Evolutionary conservation across 306 rosid species (phyloP), one percentile per base, ranked within the genome.

Genomic region (Clitoria ternatea): DNA sequence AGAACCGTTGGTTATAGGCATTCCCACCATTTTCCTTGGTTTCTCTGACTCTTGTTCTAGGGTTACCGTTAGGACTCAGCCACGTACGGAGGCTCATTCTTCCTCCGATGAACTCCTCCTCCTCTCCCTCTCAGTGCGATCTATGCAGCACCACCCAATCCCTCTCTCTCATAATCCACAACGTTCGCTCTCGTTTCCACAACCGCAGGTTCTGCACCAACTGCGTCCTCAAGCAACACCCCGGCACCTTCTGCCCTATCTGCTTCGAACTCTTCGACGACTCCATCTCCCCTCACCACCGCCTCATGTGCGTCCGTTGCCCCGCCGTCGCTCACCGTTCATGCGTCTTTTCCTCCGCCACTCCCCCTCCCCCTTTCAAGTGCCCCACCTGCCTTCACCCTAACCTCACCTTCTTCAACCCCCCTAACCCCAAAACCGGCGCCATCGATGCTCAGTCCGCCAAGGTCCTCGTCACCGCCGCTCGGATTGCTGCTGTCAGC

Each of bases 231-330:
- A 84, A 77, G 62, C 72, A 73, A 53, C 79, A 88, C 45, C 86
- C 70, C 0, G 86, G 86, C 23, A 84, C 69, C 67, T 90, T 88
- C 75, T 90, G 97, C 80, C 96, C 96, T 5, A 42, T 87, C 40
- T 90, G 96, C 70, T 82, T 84, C 71, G 84, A 82, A 18, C 78
- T 79, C 52, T 83, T 76, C 76, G 83, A 88, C n/a, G 72, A 72
- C 2, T 15, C 84, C 1, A 86, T 79, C 2, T 68, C 77, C 0
- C 85, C 87, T 0, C 55, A 72, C 12, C 84, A 80, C 10, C 91
- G 86, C 49, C 80, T 85, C 76, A 77, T 90, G 79, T 90, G 96
- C 74, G 72, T 80, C 52, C 83, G 79, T 7, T 90, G 96, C 61
- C 91, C 96, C 4, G 56, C 93, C 12, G 44, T 86, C 68, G 82